Evolutionary conservation across 352 stramenopile species (phyloP), one percentile per base, ranked within the genome.

Genomic region (Pythium brachiatum): DNA sequence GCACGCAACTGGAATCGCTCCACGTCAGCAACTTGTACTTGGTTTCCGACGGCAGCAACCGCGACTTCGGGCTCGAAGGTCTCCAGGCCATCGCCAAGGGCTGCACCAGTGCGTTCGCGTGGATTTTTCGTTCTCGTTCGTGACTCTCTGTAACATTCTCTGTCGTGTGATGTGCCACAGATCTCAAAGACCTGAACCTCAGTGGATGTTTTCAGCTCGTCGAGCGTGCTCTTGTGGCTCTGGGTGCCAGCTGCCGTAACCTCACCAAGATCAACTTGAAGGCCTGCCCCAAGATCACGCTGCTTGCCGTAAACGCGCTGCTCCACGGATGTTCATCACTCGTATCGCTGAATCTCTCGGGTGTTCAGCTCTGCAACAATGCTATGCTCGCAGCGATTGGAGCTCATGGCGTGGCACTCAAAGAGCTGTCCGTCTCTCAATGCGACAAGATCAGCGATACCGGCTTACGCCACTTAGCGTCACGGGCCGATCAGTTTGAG

Each of bases 21-120:
- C 78, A 91, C 59, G 72, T 85, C 53, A 80, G 71, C 26, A 90
- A 92, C 25, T 58, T 98, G 44, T 95, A 93, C 53, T 81, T 98
- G 57, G 78, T 98, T 0, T 97, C 90, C 16, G 93, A 98, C 60
- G 94, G 94, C n/a, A 89, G 84, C 57, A 83, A 96, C 34, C 88
- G 91, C 25, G 81, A 96, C 43, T 98, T 98, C 75, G 91, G 87
- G 1, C 73, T 97, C 5, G 93, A 97, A 69, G 94, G 94, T 4
- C 69, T 98, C 1, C 91, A 96, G 54, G 89, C 92, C 2, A 75
- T 98, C 38, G 83, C 86, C 11, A 74, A 69, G 15, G 73, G 73
- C 39, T 92, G 80, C 53, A 31, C 56, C 48, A 43, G 75, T 88
- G 58, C 18, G 62, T 71, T 27, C 6, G 11, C n/a, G 23, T 43